Evolutionary conservation across 352 stramenopile species (phyloP), one percentile per base, ranked within the genome.

Genomic region (Globisporangium rhizosaccharum): DNA sequence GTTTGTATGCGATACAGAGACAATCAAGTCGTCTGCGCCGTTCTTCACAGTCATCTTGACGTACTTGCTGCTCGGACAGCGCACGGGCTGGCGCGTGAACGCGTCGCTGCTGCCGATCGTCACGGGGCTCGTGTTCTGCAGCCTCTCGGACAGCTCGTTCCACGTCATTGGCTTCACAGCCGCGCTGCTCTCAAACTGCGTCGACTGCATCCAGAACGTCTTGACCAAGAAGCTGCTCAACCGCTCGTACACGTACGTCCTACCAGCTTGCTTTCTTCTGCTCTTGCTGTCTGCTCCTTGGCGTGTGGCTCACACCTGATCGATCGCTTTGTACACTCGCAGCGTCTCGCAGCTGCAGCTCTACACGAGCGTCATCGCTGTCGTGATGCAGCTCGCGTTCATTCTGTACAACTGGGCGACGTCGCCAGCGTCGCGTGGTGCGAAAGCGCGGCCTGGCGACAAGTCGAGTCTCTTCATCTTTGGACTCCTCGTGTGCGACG

Each of bases 121-220:
- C 9, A 76, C 59, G 18, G 90, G 90, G 0, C 63, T 97, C 20
- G 73, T 96, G 36, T 83, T 93, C 48, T 97, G 90, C 72, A 94
- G 82, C 54, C 50, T 93, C 5, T 92, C 82, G 17, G 86, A 96
- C 69, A 87, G 76, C 45, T 88, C 80, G 28, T 96, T 96, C 70
- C 82, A 96, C 64, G 51, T 77, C 48, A 82, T 97, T 53, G 90
- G 90, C n/a, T 96, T 97, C 55, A 60, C 88, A 25, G 88, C 90
- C 17, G 88, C 90, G 23, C 72, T 97, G 42, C 77, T 84, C 53
- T 94, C 88, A 41, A 97, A 97, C 67, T 96, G 86, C 66, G 80
- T 93, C 41, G 90, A 97, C 62, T 97, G 90, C 71, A 85, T 96
- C 41, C 90, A 97, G 63, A 97, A 97, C 62, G 90, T 97, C 10